Base-by-base conservation (phyloP, 176 grass and related monocot species). In the Triticum timopheevii region DNA sequence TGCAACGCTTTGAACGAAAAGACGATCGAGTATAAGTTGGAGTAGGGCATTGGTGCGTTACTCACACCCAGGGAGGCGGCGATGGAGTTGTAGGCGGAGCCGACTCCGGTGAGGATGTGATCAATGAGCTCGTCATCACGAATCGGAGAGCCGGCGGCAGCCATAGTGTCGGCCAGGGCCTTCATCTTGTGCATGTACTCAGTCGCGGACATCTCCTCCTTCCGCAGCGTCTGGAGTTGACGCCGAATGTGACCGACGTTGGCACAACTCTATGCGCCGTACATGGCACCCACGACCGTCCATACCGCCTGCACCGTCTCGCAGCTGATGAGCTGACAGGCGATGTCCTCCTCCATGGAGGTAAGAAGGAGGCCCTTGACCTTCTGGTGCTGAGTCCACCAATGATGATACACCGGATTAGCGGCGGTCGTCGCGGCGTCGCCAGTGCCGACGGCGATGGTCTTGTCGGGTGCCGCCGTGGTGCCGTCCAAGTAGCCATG, bases 301-400 rank as follows among this genome's bases (percentile, higher is more conserved):
- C 27, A 33, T 0, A 6, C 25, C 13, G 6, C 27, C 0, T 27
- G 0, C 0, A 13, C 27, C 0, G 13, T 31, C 27, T 66, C 30
- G 13, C 5, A 31, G 64, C 64, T 5, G 2, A 66, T 66, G 3
- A 66, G 12, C 4, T 66, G 64, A 1, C 27, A 30, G 2, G 27
- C 64, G 5, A 66, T 33, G 4, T 12, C 13, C 12, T 13, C 24
- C 13, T 30, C 27, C 64, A 66, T 66, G 13, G 64, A 12, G 25
- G 11, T 13, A 12, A 66, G 13, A 11, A 66, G 64, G 0, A 31
- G 7, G 0, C 64, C 27, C 2, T 31, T 27, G 2, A 66, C 64
- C 4, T 7, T 2, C 64, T 66, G 25, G 0, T 66, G 13, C 2
- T 31, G 27, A 7, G 13, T 16, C 64, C 27, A 33, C 64, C 64